Conservation (phyloP, 2,329 filamentous ascomycete genomes). For the Fusarium setosum region DNA sequence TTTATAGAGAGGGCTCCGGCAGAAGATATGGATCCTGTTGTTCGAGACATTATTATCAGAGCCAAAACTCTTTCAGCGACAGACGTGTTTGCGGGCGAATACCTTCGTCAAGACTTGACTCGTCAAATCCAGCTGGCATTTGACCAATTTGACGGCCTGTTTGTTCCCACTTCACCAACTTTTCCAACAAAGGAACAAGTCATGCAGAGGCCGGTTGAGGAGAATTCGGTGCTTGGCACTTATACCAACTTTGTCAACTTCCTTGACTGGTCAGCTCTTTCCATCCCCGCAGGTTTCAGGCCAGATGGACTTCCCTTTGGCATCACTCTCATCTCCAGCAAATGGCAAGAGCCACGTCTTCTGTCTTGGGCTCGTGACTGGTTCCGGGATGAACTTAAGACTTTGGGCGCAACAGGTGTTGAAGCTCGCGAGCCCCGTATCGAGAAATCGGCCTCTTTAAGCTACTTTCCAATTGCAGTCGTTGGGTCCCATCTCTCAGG, state of each 20-base stretch:
- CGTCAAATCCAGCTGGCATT: slow-evolving; percentile 55
- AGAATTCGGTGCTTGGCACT: slow-evolving; percentile 64
- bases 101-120: slow-evolving; percentile 52
- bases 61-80: slow-evolving; percentile 55
- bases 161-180: slow-evolving; percentile 68
- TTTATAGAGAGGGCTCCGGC: slow-evolving; percentile 52
- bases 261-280: slow-evolving; percentile 65
- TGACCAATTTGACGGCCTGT: slow-evolving; percentile 57
- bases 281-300: slow-evolving; percentile 62
- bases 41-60: slow-evolving; percentile 51
- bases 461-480: slow-evolving; percentile 43
- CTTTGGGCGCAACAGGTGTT: slow-evolving; percentile 45
- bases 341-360: slow-evolving; percentile 50
- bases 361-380: slow-evolving; percentile 44
- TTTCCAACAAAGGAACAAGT: slow-evolving; percentile 64
- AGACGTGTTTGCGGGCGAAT: slow-evolving; percentile 57
- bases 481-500: slow-evolving; percentile 51
- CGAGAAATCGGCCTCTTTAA: neutral
- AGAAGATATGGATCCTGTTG: slow-evolving; percentile 49
- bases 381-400: slow-evolving; percentile 34
- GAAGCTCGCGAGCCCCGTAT: slow-evolving; percentile 3
- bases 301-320: slow-evolving; percentile 52
- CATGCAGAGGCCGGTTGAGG: slow-evolving; percentile 60
- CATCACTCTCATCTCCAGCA: slow-evolving; percentile 50
- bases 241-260: slow-evolving; percentile 73